Percentiles rank a stretch among this genome's conserved stretches.
These are phyloP conservation scores for Phtheirospermum japonicum DNA, from an alignment of 257 asterid genomes.

Conservation along the genomic window DNA sequence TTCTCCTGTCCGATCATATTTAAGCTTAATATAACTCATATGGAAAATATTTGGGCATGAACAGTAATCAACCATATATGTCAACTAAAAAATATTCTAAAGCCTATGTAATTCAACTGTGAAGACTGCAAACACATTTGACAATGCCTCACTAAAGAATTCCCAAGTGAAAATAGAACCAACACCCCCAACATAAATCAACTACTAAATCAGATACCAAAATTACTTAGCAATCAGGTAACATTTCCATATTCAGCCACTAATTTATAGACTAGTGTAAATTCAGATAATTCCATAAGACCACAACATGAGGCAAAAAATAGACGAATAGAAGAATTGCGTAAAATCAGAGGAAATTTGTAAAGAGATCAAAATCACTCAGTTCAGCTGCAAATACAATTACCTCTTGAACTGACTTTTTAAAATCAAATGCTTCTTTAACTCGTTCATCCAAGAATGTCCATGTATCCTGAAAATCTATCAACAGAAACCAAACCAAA, in stretches of 20 bases:
- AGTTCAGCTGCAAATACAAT: too few relatives aligned
- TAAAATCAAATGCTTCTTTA: slow-evolving; percentile 75
- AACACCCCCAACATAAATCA: not conserved
- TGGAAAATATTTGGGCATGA: too few relatives aligned
- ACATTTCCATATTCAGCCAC: not conserved
- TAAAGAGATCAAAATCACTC: too few relatives aligned
- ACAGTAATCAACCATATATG: too few relatives aligned
- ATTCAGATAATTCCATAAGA: not conserved
- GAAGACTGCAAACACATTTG: too few relatives aligned
- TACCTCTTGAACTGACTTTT: slow-evolving; percentile 85
- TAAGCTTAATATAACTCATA: too few relatives aligned
- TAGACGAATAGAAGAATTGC: slow-evolving; percentile 10
- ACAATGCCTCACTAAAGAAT: too few relatives aligned
- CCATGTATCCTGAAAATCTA: slow-evolving; percentile 90
- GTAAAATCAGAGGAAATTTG: too few relatives aligned
- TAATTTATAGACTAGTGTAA: slow-evolving; percentile 12
- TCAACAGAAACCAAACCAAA: slow-evolving; percentile 20
- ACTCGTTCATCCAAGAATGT: slow-evolving; percentile 69
- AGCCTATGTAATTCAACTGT: too few relatives aligned
- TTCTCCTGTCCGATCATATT: too few relatives aligned
- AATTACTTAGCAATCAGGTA: not conserved
- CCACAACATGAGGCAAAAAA: slow-evolving; percentile 1
- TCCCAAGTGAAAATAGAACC: too few relatives aligned
- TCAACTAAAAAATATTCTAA: too few relatives aligned
- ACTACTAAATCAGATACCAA: not conserved